These are phyloP conservation scores for Clitocybe nebularis DNA, from an alignment of 1,284 basidiomycete genomes.

Conservation along the genomic window DNA sequence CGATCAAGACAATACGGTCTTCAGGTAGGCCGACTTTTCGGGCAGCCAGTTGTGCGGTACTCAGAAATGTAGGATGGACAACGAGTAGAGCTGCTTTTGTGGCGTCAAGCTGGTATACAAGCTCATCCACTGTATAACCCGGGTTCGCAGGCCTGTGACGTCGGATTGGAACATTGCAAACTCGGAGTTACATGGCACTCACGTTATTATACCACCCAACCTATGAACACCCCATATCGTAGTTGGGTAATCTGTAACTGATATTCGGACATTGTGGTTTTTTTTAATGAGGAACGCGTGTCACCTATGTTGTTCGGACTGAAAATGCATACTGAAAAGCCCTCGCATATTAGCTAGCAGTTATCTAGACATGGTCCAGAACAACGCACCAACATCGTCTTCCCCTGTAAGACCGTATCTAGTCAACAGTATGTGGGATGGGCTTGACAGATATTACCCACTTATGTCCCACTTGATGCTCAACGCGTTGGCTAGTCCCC, in stretches of 20 bases:
- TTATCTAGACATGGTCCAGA: conserved; percentile 4
- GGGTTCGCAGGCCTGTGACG: conserved; percentile 58
- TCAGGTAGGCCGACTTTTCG: conserved; percentile 47
- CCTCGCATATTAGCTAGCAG: too few species aligned
- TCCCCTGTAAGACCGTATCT: too few species aligned
- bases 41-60: conserved; percentile 55
- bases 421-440: too few species aligned
- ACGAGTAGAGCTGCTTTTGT: conserved; percentile 58
- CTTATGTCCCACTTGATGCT: conserved; percentile 53
- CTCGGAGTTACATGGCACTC: conserved; percentile 19
- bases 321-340: conserved; percentile 61
- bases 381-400: conserved; percentile 35
- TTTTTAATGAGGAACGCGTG: conserved; percentile 7
- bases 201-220: conserved; percentile 70
- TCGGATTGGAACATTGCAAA: conserved; percentile 8
- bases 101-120: conserved; percentile 57
- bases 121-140: conserved; percentile 63
- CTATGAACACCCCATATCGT: conserved; percentile 74
- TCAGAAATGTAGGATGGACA: conserved; percentile 55
- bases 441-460: conserved; percentile 31
- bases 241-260: conserved; percentile 76
- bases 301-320: conserved; percentile 66
- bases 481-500: conserved; percentile 61
- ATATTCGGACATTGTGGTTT: conserved; percentile 4
- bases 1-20: conserved; percentile 54